Evolutionary conservation across 805 yeast species (phyloP).

Genomic region (Maudiozyma serrabonitensis): DNA sequence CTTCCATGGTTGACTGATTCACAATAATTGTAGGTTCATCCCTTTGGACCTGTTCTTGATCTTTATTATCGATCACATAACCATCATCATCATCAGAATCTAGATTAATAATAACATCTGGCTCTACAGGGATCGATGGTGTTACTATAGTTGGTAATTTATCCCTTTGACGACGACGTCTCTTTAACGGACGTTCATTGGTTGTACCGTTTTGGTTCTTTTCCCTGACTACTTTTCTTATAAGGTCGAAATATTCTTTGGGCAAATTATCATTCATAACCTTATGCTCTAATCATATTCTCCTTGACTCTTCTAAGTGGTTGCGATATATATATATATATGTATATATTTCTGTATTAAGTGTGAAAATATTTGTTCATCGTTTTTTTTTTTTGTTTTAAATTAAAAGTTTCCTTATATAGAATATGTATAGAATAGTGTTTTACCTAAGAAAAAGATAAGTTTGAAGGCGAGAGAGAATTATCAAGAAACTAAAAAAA

Average conservation of each 20-base stretch:
- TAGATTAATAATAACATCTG: slow-evolving; percentile 1
- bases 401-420: no score
- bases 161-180: not conserved
- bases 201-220: slow-evolving; percentile 6
- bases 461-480: no score
- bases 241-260: slow-evolving; percentile 25
- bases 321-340: no score
- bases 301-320: not conserved
- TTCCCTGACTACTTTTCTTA: slow-evolving; percentile 22
- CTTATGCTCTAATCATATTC: not conserved
- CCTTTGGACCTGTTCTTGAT: no score
- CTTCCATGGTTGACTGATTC: not conserved
- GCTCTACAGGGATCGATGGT: not conserved
- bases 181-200: slow-evolving; percentile 9
- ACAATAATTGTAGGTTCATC: not conserved
- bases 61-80: not conserved
- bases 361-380: no score
- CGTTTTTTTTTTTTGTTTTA: no score
- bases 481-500: no score
- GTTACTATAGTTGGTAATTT: not conserved
- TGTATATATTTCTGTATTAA: no score
- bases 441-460: no score
- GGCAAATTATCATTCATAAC: slow-evolving; percentile 18
- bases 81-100: not conserved
- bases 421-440: no score